Evolutionary conservation across 1,284 basidiomycete genomes (phyloP).

Genomic region (Sanghuangporus weigelae): DNA sequence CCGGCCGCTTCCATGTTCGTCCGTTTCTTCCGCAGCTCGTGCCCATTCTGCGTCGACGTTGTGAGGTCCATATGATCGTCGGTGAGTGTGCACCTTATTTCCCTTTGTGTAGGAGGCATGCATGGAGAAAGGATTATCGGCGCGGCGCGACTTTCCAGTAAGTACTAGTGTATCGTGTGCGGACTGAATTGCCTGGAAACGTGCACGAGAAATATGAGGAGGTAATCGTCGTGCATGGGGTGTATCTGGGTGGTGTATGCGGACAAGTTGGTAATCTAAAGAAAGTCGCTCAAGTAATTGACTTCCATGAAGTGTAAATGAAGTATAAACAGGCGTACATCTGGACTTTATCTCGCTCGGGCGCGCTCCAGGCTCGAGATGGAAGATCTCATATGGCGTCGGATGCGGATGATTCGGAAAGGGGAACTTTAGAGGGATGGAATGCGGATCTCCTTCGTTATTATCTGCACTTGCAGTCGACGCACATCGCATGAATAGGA

Average conservation of each 20-base stretch:
- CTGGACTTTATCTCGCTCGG: slow-evolving; percentile 44
- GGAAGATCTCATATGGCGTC: slow-evolving; percentile 49
- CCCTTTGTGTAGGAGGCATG: neutral
- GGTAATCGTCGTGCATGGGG: slow-evolving; percentile 29
- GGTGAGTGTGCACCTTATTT: neutral
- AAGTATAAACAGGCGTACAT: slow-evolving; percentile 32
- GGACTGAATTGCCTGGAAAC: slow-evolving; percentile 44
- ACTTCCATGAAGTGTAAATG: neutral
- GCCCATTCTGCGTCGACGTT: slow-evolving; percentile 16
- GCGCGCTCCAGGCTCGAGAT: slow-evolving; percentile 38
- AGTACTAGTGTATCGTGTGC: slow-evolving; percentile 48
- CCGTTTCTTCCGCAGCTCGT: slow-evolving; percentile 12
- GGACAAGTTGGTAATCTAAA: slow-evolving; percentile 50
- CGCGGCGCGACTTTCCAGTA: slow-evolving; percentile 24
- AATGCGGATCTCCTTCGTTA: neutral
- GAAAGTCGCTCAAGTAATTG: neutral
- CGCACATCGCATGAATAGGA: neutral
- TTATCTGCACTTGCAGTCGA: neutral
- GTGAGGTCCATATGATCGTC: neutral
- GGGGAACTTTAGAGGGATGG: slow-evolving; percentile 20
- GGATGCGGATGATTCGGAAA: slow-evolving; percentile 39
- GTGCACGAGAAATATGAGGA: slow-evolving; percentile 34
- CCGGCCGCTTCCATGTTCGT: slow-evolving; percentile 25
- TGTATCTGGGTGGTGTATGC: slow-evolving; percentile 47
- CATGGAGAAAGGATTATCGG: neutral